phyloP scores from a whole-genome alignment of 139 green algal genomes.

The Bryopsis sp. region DNA sequence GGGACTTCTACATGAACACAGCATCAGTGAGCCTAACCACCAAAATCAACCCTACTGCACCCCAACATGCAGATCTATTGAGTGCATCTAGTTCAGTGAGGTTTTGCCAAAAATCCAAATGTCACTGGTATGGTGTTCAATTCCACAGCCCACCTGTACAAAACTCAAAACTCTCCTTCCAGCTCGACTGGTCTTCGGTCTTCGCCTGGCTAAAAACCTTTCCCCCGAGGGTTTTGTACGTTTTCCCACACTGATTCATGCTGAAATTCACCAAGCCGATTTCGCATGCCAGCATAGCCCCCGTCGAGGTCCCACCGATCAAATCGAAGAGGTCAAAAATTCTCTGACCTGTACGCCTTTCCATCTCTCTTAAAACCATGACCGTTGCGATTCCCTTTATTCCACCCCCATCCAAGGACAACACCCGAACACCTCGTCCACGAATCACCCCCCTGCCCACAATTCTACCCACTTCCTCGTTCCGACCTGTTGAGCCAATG shows the following conservation, averaged over 20 bases:
- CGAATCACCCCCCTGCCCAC: slow-evolving; percentile 38
- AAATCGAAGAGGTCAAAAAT: slow-evolving; percentile 82
- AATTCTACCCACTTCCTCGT: slow-evolving; percentile 40
- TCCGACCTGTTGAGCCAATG: too few relatives aligned
- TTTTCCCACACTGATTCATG: slow-evolving; percentile 70
- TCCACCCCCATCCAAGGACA: slow-evolving; percentile 90
- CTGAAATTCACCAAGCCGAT: slow-evolving; percentile 56
- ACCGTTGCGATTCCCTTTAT: slow-evolving; percentile 82
- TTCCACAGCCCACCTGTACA: too few relatives aligned
- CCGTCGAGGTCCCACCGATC: slow-evolving; percentile 69
- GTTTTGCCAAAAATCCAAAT: too few relatives aligned
- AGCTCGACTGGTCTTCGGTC: slow-evolving; percentile 31
- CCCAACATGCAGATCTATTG: too few relatives aligned
- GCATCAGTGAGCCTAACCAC: too few relatives aligned
- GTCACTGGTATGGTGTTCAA: too few relatives aligned
- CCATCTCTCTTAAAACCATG: slow-evolving; percentile 57
- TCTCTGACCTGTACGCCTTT: slow-evolving; percentile 37
- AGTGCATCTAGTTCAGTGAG: too few relatives aligned
- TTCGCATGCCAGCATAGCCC: slow-evolving; percentile 76
- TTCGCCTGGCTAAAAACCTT: slow-evolving; percentile 49
- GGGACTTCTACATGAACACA: too few relatives aligned
- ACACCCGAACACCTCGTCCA: slow-evolving; percentile 73
- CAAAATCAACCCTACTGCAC: too few relatives aligned
- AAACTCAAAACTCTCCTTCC: slow-evolving; percentile 42
- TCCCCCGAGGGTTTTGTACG: slow-evolving; percentile 69